Base-by-base conservation (phyloP, 352 stramenopile species). In the Plasmopara muralis region DNA sequence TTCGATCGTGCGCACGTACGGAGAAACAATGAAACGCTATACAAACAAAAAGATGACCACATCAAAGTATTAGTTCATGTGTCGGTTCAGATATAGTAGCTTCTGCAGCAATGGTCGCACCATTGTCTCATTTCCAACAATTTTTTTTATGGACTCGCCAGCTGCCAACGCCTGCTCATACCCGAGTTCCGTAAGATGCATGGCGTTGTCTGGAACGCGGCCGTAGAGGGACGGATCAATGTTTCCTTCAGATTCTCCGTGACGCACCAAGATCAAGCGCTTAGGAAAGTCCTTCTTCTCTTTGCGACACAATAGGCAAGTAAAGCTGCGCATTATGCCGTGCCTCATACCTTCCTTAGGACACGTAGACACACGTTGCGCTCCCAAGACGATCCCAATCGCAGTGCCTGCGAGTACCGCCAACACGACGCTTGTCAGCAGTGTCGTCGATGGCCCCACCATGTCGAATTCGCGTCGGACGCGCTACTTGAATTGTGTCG, bases 231-330 rank as follows among this genome's bases (percentile, higher is more conserved):
- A 65, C 46, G 81, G 80, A 62, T 92, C 79, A 41, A 93, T 85
- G 54, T 95, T 95, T 38, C 85, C 85, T 52, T 93, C 78, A 15
- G 75, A 89, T 60, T 95, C 51, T 46, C 85, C 83, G 62, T 93
- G 85, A 38, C 83, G 81, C 58, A 95, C 74, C 43, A 95, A 64
- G 53, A 95, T 91, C 16, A 95, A 62, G 9, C 76, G 74, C 46
- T 89, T 87, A 5, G 85, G 85, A 42, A 83, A 72, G 16, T 50
- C 50, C 43, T 64, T 66, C 43, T 71, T 72, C 53, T 70, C 67
- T 47, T 68, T 67, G 33, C 60, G 63, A 39, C 66, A 75, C 37
- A 72, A 30, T n/a, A 75, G 56, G 40, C 63, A 72, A 56, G 60
- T 70, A 47, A 75, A 75, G 43, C 55, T 51, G 20, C 55, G 52